These are phyloP conservation scores for Yarrowia hollandica DNA, from an alignment of 805 yeast genomes.

Conservation along the genomic window DNA sequence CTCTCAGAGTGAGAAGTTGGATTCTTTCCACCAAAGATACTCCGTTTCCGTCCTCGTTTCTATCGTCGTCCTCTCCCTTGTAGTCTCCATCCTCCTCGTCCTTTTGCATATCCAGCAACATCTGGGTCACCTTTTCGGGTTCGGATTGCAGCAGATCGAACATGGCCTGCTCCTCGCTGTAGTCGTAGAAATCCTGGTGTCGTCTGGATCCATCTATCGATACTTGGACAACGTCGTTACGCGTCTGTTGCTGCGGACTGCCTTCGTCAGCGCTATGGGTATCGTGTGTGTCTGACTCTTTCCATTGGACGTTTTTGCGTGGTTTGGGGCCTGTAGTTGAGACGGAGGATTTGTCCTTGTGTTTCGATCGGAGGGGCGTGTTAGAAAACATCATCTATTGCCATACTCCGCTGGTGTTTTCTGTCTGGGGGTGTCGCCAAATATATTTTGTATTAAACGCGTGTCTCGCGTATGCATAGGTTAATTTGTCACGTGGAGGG, in stretches of 20 bases:
- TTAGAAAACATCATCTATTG: constrained; percentile 13
- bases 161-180: constrained; percentile 3
- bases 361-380: constrained; percentile 4
- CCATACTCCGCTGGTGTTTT: too few species aligned
- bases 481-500: too few species aligned
- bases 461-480: too few species aligned
- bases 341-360: not conserved
- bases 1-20: not conserved
- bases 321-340: not conserved
- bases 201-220: constrained; percentile 12
- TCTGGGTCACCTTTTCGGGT: constrained; percentile 25
- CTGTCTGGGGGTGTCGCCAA: too few species aligned
- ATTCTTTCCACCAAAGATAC: not conserved
- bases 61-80: too few species aligned
- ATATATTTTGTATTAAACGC: too few species aligned
- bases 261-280: too few species aligned
- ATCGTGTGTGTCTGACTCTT: too few species aligned
- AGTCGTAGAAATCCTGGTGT: constrained; percentile 14
- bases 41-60: not conserved
- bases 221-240: not conserved
- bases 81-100: constrained; percentile 1
- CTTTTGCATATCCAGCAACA: constrained; percentile 1
- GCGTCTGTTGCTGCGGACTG: not conserved
- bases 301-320: constrained; percentile 16
- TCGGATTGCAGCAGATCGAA: not conserved